Percentiles rank a stretch among this genome's conserved stretches.
Conservation (phyloP, 2,329 filamentous ascomycete species). For the Cercospora sojina region DNA sequence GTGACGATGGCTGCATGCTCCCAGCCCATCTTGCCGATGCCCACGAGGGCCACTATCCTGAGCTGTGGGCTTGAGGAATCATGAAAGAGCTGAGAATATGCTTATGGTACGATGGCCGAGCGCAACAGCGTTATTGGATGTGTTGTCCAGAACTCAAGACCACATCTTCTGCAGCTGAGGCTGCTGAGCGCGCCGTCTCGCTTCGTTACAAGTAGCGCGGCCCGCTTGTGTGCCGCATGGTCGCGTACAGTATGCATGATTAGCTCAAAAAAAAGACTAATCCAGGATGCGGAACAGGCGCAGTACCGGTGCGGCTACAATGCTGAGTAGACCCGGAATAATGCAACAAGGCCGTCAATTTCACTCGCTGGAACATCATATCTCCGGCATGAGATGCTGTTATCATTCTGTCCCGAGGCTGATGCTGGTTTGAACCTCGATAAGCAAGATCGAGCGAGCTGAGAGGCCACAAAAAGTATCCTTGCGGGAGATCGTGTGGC, state of each 20-base stretch:
- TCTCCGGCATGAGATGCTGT: neutral
- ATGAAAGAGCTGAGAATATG: neutral
- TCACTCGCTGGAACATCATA: neutral
- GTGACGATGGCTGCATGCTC: neutral
- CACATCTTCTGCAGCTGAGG: neutral
- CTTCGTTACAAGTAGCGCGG: constrained; percentile 8
- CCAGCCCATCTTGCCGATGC: neutral
- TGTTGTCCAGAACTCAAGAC: neutral
- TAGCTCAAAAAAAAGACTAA: neutral
- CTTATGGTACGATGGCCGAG: neutral
- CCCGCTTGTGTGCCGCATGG: neutral
- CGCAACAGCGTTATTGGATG: neutral
- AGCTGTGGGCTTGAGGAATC: neutral
- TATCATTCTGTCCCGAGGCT: neutral
- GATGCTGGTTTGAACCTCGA: neutral
- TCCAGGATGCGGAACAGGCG: neutral
- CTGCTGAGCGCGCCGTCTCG: constrained; percentile 1
- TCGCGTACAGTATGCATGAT: neutral
- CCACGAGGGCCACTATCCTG: neutral
- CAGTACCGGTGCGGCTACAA: too few relatives aligned
- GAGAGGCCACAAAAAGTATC: neutral
- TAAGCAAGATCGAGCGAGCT: neutral
- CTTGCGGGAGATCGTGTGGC: neutral
- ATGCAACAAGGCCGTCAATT: neutral
- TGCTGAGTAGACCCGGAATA: neutral